These are phyloP conservation scores for Aspergillus avenaceus DNA, from an alignment of 495 filamentous ascomycete species.

Conservation along the genomic window DNA sequence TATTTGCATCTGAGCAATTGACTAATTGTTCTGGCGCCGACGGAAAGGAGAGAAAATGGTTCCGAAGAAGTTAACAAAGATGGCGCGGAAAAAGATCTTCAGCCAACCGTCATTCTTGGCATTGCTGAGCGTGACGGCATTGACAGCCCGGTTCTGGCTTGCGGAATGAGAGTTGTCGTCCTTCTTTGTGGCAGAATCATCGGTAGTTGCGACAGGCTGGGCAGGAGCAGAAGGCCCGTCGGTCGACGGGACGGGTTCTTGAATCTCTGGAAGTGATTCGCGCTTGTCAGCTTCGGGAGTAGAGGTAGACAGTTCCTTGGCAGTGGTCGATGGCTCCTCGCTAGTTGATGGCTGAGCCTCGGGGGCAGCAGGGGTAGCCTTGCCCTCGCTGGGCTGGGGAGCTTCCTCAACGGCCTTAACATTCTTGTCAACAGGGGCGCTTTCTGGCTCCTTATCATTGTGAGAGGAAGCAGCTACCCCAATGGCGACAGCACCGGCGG, in stretches of 20 bases:
- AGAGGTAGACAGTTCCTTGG: neutral
- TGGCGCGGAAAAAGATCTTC: conserved; percentile 39
- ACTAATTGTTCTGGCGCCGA: conserved; percentile 30
- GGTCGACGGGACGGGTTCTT: neutral
- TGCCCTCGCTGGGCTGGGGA: neutral
- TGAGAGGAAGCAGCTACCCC: neutral
- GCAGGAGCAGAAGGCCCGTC: neutral
- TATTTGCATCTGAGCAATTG: conserved; percentile 12
- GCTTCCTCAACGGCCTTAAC: neutral
- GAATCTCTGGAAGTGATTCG: neutral
- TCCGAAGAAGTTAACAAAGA: conserved; percentile 41
- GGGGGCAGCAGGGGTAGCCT: neutral
- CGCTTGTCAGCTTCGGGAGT: neutral
- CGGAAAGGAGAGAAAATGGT: conserved; percentile 40
- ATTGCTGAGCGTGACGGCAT: conserved; percentile 41
- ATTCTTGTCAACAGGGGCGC: neutral
- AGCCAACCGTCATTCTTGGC: conserved; percentile 39
- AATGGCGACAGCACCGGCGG: neutral
- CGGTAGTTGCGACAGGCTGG: conserved; percentile 2
- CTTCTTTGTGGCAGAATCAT: conserved; percentile 9
- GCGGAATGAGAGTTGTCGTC: conserved; percentile 35
- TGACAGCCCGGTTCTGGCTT: conserved; percentile 45
- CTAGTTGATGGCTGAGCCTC: neutral
- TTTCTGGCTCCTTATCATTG: neutral
- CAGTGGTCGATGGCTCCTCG: neutral